Conservation (phyloP, 2,329 filamentous ascomycete genomes). For the Trichoderma cornu-damae region DNA sequence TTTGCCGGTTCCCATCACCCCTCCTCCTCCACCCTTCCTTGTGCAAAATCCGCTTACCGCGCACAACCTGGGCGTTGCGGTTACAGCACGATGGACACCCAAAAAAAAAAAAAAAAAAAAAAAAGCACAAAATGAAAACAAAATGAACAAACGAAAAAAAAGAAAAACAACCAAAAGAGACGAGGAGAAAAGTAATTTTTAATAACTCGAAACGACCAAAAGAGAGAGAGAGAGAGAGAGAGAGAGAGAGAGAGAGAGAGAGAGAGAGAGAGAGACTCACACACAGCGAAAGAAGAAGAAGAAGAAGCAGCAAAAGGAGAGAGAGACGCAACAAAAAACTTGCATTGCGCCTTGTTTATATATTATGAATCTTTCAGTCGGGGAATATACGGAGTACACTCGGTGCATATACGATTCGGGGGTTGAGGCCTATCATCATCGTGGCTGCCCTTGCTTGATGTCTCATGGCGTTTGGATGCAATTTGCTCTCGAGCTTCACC, state of each 20-base stretch:
- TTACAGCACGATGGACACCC: not conserved
- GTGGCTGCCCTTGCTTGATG: not conserved
- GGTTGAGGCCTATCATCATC: not conserved
- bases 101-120: not conserved
- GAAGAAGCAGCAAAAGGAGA: not conserved
- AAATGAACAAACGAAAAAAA: not conserved
- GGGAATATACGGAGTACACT: not conserved
- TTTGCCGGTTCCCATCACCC: not conserved
- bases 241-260: not conserved
- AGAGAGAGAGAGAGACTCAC: not conserved
- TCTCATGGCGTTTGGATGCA: constrained; percentile 13
- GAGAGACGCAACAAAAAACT: not conserved
- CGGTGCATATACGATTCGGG: constrained; percentile 10
- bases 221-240: too few species aligned
- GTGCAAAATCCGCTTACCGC: not conserved
- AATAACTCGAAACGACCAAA: not conserved
- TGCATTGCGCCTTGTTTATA: not conserved
- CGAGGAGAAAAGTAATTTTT: not conserved
- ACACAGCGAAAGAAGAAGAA: too few species aligned
- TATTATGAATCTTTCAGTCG: not conserved
- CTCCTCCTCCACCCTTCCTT: not conserved
- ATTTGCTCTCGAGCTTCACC: not conserved
- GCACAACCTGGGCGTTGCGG: not conserved
- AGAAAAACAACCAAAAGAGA: not conserved
- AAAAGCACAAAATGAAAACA: not conserved